Evolutionary conservation across 1,139 yeast species (phyloP), one percentile per base, ranked within the genome.

Genomic region (Zygosaccharomyces sapae): DNA sequence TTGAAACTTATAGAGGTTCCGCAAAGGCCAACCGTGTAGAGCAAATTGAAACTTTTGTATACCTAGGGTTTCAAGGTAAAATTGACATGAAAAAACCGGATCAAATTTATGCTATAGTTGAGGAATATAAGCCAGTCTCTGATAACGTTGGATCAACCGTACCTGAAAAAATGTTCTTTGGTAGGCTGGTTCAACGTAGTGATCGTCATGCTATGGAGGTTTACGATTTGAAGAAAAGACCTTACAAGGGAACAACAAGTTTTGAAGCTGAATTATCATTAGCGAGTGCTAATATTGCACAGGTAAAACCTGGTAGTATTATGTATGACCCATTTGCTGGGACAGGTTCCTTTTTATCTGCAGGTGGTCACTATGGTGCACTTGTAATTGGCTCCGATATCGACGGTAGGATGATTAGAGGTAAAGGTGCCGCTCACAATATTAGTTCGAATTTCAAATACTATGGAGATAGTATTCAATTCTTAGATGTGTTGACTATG

Each of bases 301-400:
- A 86, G 54, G 87, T 84, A 9, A 72, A 69, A 29, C 72, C 75
- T 0, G 86, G 84, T 0, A 77, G 81, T 46, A 64, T 89, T 4
- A 79, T 86, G 58, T 92, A 88, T 63, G 98, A 92, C 67, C 98
- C 98, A 10, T 92, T 92, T 69, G 87, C 87, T 2, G 98, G 98
- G 0, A 92, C 98, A 0, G 98, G 98, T 0, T 88, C 97, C 18
- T 92, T 92, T 60, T 70, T 92, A 42, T 86, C 89, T 1, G 90
- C 97, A 1, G 95, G 92, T 8, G 89, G 94, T 0, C 79, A 84
- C 55, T 88, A 79, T 63, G 96, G 96, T 1, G 95, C 92, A 0
- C 61, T 82, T 9, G 79, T 89, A 0, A 70, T 86, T 38, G 97
- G 97, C 0, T 83, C 96, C 0, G 98, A 92, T 66, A 90, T 92